These are phyloP conservation scores for Phytophthora pluvialis DNA, from an alignment of 352 stramenopile species.

Conservation along the genomic window DNA sequence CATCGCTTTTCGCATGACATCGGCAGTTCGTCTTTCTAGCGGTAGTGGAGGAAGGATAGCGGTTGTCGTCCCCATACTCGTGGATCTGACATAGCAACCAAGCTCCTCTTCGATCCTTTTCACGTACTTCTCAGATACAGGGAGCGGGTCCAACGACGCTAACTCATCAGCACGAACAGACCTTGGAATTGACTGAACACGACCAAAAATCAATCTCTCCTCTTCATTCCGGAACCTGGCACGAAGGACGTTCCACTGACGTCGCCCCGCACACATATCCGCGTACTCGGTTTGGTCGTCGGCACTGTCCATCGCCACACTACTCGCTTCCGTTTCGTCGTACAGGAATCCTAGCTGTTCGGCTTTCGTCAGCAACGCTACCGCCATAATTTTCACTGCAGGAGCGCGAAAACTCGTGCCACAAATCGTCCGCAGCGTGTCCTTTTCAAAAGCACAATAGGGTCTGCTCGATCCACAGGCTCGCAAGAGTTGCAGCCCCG, in stretches of 20 bases:
- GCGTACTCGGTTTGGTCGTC: conserved; percentile 29
- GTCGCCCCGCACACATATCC: conserved; percentile 18
- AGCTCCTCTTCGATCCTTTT: conserved; percentile 24
- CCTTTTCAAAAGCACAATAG: conserved; percentile 35
- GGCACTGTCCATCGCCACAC: neutral
- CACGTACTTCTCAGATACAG: conserved; percentile 32
- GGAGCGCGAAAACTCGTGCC: conserved; percentile 44
- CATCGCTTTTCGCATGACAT: conserved; percentile 47
- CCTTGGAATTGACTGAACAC: conserved; percentile 1
- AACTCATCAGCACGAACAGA: neutral
- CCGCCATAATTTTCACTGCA: conserved; percentile 44
- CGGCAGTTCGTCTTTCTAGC: conserved; percentile 22
- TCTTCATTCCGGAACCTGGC: conserved; percentile 21
- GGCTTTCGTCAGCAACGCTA: conserved; percentile 34
- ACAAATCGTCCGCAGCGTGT: conserved; percentile 31
- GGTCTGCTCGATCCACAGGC: conserved; percentile 44
- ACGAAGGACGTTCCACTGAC: conserved; percentile 32
- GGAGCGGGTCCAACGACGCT: conserved; percentile 6
- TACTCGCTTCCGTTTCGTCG: neutral
- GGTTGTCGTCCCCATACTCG: neutral
- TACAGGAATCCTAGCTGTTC: conserved; percentile 47
- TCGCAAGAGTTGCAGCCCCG: conserved; percentile 49
- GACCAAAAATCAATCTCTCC: conserved; percentile 19
- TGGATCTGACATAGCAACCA: neutral
- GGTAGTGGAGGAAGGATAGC: conserved; percentile 16